Conservation (phyloP, 345 rosid genomes). For the Cardamine occulta region DNA sequence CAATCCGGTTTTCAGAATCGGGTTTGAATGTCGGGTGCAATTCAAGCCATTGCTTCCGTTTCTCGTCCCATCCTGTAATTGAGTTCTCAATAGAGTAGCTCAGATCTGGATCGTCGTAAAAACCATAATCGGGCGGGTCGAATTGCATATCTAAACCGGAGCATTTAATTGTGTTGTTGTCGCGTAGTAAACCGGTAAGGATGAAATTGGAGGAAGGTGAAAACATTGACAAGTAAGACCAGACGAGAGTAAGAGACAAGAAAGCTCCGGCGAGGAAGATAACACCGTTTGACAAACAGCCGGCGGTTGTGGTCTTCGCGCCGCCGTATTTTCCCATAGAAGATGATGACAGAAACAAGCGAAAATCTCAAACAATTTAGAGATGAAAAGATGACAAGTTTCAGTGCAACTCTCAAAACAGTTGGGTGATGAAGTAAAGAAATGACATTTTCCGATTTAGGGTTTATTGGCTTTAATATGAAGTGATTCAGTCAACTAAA, state of each 20-base stretch:
- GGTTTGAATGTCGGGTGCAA: constrained; percentile 70
- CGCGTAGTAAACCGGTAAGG: constrained; percentile 4
- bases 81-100: constrained; percentile 64
- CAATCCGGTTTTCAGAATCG: constrained; percentile 60
- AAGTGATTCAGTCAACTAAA: constrained; percentile 17
- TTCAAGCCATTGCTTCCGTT: constrained; percentile 70
- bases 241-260: constrained; percentile 57
- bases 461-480: constrained; percentile 13
- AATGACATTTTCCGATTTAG: background rate
- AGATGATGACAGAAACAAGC: constrained; percentile 17
- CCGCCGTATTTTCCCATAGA: constrained; percentile 49
- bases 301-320: constrained; percentile 46
- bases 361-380: background rate
- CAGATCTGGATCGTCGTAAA: constrained; percentile 82
- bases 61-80: constrained; percentile 74
- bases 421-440: background rate
- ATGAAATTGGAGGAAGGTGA: constrained; percentile 38
- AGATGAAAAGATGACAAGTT: background rate
- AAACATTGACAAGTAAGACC: constrained; percentile 59
- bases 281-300: constrained; percentile 49
- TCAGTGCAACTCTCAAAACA: background rate
- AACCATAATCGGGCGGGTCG: constrained; percentile 61
- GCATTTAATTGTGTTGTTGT: constrained; percentile 17
- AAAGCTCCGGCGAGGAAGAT: constrained; percentile 63
- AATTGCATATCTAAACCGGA: constrained; percentile 45